Conservation (phyloP, 441 rosid species). For the Gossypium lobatum region DNA sequence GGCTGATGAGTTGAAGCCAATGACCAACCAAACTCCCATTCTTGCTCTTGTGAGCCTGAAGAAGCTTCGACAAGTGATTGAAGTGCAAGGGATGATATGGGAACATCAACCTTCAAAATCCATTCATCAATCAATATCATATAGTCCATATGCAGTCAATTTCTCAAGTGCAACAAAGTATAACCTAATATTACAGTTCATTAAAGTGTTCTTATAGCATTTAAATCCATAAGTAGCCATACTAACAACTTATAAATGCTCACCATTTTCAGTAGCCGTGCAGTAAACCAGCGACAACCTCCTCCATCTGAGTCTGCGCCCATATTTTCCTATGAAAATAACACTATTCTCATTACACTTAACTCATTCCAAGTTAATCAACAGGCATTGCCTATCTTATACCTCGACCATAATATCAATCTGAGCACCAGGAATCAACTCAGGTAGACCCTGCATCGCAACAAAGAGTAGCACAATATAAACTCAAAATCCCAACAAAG, state of each 20-base stretch:
- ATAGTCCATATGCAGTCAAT: background rate
- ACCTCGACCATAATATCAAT: constrained; percentile 82
- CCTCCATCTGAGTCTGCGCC: constrained; percentile 26
- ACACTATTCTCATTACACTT: constrained; percentile 6
- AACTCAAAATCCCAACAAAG: constrained; percentile 4
- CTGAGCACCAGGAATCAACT: constrained; percentile 72
- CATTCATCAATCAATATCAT: constrained; percentile 18
- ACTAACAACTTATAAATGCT: constrained; percentile 15
- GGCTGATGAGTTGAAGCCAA: constrained; percentile 49
- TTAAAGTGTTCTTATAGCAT: background rate
- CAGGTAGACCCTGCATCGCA: constrained; percentile 45
- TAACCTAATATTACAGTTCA: background rate
- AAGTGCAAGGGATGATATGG: constrained; percentile 60
- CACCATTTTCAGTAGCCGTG: constrained; percentile 64
- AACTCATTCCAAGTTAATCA: constrained; percentile 19
- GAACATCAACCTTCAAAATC: constrained; percentile 74
- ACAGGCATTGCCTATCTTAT: constrained; percentile 12
- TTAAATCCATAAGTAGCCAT: background rate
- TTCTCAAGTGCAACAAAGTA: background rate
- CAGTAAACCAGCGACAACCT: constrained; percentile 47
- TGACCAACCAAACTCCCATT: constrained; percentile 98
- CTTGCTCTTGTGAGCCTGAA: constrained; percentile 54
- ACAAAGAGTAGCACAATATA: constrained; percentile 11
- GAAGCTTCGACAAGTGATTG: constrained; percentile 72
- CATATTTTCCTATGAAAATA: constrained; percentile 39